A percentile compares a stretch with the other conserved stretches of the same genome.
These are phyloP conservation scores for Chalaropsis ovoidea DNA, from an alignment of 2,329 filamentous ascomycete species.

Conservation along the genomic window DNA sequence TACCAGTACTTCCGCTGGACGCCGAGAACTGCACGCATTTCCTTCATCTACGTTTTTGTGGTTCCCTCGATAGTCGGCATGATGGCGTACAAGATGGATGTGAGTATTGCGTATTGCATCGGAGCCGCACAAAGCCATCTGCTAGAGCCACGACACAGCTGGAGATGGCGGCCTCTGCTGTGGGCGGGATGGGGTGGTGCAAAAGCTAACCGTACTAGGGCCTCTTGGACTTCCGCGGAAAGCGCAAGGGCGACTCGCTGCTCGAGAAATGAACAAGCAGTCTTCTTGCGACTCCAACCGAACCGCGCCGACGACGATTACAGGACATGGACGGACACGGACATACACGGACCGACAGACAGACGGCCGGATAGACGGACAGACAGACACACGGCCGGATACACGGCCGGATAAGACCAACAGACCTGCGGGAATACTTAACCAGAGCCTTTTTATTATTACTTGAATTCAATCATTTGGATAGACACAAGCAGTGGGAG, in stretches of 20 bases:
- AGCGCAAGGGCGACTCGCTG: conserved; percentile 78
- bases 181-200: background rate
- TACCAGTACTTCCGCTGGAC: conserved; percentile 97
- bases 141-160: too few relatives aligned
- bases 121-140: background rate
- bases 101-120: conserved; percentile 44
- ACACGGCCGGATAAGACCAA: conserved; percentile 7
- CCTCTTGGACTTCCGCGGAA: conserved; percentile 73
- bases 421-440: conserved; percentile 11
- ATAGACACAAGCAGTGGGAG: background rate
- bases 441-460: background rate
- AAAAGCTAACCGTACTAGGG: conserved; percentile 48
- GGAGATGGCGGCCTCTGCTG: background rate
- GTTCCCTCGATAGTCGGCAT: conserved; percentile 63
- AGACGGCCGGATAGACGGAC: conserved; percentile 14
- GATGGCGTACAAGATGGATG: conserved; percentile 71
- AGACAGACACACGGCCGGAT: conserved; percentile 14
- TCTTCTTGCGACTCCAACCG: background rate
- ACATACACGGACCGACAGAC: background rate
- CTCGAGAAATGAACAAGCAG: conserved; percentile 54
- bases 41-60: conserved; percentile 63
- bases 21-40: conserved; percentile 65
- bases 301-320: conserved; percentile 4
- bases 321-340: conserved; percentile 5
- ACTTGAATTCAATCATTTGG: background rate